Evolutionary conservation across 768 basidiomycete species (phyloP).

Genomic region (Infundibulicybe gibba): DNA sequence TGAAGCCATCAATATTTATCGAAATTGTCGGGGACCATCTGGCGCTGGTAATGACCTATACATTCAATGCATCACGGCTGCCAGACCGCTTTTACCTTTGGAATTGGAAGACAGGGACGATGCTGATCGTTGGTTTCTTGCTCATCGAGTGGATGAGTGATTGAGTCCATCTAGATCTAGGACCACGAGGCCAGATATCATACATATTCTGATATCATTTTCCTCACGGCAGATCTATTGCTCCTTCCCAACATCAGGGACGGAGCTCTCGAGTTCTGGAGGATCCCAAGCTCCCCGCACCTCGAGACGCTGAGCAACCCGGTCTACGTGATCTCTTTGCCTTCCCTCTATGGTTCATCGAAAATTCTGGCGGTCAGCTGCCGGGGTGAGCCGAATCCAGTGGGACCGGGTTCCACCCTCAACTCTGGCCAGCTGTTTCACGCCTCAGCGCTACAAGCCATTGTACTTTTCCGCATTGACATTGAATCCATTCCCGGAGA

Average conservation of each 20-base stretch:
- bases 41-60: conserved; percentile 10
- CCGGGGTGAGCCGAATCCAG: conserved; percentile 39
- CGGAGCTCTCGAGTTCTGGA: conserved; percentile 21
- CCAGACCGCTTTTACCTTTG: conserved; percentile 34
- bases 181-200: conserved; percentile 6
- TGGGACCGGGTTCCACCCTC: conserved; percentile 6
- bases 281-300: conserved; percentile 18
- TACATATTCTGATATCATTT: conserved; percentile 17
- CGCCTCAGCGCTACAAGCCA: conserved; percentile 19
- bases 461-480: conserved; percentile 28
- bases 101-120: conserved; percentile 37
- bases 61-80: conserved; percentile 5
- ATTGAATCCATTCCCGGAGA: conserved; percentile 8
- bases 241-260: conserved; percentile 17
- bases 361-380: conserved; percentile 24
- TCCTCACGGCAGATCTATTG: conserved; percentile 18
- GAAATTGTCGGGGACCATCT: no score
- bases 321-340: conserved; percentile 22
- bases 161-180: conserved; percentile 4
- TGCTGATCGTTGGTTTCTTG: conserved; percentile 24
- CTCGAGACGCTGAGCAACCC: conserved; percentile 13
- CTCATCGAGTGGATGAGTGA: no score
- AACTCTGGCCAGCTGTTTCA: conserved; percentile 17
- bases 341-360: conserved; percentile 20
- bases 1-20: conserved; percentile 15